Evolutionary conservation across 2,329 filamentous ascomycete genomes (phyloP), one percentile per base, ranked within the genome.

Genomic region (Pezicula neosporulosa): DNA sequence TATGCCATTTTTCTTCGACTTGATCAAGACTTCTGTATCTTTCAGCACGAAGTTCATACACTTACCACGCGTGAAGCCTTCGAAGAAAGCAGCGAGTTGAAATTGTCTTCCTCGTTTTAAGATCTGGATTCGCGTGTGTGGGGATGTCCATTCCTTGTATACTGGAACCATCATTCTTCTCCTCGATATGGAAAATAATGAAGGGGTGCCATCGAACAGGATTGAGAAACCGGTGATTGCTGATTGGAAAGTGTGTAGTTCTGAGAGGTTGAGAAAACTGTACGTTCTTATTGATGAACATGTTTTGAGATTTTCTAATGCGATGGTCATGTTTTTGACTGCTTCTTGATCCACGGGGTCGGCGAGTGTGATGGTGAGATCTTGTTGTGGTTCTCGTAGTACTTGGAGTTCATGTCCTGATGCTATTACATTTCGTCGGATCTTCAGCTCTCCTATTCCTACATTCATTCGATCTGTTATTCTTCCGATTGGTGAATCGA

Each of bases 141-240:
- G 82, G 2, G 90, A 87, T 63, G 93, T 89, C 88, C 89, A 93
- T 68, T 92, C 92, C 72, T 95, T 95, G 72, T 93, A 87, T 57
- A 95, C 91, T 0, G 89, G 89, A 15, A 95, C 89, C 19, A 95
- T 88, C 85, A 91, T 92, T 58, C 88, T 81, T 41, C 88, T 83
- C 24, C 90, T 83, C 2, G 90, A 85, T 57, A 96, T 95, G 49
- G 86, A 83, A 66, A 96, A 88, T 0, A 82, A 82, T 6, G 78
- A 75, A 3, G 89, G 89, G 46, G 87, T 69, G 6, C 82, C 82
- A 63, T 89, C 86, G 57, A 85, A 90, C 10, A 87, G 71, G 19
- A 95, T 88, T 30, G 77, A 76, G 69, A 86, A 94, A 0, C 90
- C 89, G 0, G 89, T 95, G 49, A 94, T 74, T 5, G 88, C 86